Evolutionary conservation across 1,284 basidiomycete species (phyloP).

Genomic region (Hemileccinum hortonii): DNA sequence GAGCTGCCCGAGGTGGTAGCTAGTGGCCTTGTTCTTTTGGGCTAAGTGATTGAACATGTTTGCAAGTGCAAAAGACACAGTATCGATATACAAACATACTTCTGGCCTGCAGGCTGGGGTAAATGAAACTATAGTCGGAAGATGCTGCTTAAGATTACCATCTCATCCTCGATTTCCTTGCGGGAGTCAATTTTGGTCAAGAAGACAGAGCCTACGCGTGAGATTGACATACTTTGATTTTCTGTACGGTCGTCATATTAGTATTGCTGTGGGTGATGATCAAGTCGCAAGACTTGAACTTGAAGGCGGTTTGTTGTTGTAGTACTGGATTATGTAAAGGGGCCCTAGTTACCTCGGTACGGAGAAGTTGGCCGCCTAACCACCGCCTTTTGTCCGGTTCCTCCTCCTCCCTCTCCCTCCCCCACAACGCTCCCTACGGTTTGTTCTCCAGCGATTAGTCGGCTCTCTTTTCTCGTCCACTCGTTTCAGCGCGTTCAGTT

Average conservation of each 20-base stretch:
- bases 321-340: slow-evolving; percentile 22
- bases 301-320: too few species aligned
- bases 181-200: slow-evolving; percentile 12
- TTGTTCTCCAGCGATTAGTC: slow-evolving; percentile 1
- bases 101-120: slow-evolving; percentile 46
- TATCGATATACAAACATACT: slow-evolving; percentile 41
- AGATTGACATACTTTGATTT: slow-evolving; percentile 69
- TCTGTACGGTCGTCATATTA: slow-evolving; percentile 88
- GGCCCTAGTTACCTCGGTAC: slow-evolving; percentile 16
- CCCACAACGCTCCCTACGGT: background rate
- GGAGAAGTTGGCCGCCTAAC: background rate
- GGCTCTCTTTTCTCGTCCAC: slow-evolving; percentile 32
- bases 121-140: slow-evolving; percentile 16
- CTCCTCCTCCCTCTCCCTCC: background rate
- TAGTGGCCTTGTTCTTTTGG: slow-evolving; percentile 97
- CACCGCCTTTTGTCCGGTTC: slow-evolving; percentile 8
- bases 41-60: slow-evolving; percentile 45
- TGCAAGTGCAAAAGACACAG: slow-evolving; percentile 3
- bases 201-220: slow-evolving; percentile 15
- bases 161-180: slow-evolving; percentile 94
- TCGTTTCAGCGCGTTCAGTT: slow-evolving; percentile 31
- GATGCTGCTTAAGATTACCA: slow-evolving; percentile 53
- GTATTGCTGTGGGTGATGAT: slow-evolving; percentile 40
- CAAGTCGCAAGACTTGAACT: background rate
- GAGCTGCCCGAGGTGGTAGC: slow-evolving; percentile 94